Evolutionary conservation across 805 yeast species (phyloP), one percentile per base, ranked within the genome.

Genomic region (Ogataea wickerhamii): DNA sequence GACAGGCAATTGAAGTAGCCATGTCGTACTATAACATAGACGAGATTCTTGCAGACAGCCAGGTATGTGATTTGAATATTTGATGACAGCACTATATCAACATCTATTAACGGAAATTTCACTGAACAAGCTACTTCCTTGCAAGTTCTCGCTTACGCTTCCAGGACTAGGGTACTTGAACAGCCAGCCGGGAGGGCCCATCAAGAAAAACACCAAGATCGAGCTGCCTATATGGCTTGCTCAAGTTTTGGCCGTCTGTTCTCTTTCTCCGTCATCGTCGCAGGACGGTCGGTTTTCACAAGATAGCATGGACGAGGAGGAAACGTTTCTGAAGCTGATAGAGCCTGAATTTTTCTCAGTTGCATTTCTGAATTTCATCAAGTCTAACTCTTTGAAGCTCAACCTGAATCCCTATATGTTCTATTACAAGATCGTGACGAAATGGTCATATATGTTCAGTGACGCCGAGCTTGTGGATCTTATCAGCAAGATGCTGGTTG

Each of bases 161-260:
- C 94, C 95, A 0, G 91, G 93, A 0, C 65, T 91, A n/a, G 97
- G 96, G 2, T 87, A 82, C 53, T 66, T 91, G 5, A 89, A 83
- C 52, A 87, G 89, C 6, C 77, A 82, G 43, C 85, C 87, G 1
- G 86, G 83, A 1, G 71, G 76, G 45, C 56, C 78, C 43, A 66
- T 82, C 21, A 61, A 65, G 38, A 70, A 76, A 49, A 80, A 78
- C 23, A 70, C 88, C 2, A 79, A 78, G 51, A 52, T 87, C 3
- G 89, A 85, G 41, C 67, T 91, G 18, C 98, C 98, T 0, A 60
- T 88, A 20, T 91, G 98, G 98, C 62, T 91, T 28, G 94, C 96
- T 0, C 80, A 80, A 41, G 74, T 83, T 2, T 63, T 89, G 22
- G 95, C 95, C 0, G 66, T 74, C 14, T 60, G 64, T 50, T 61